A percentile compares a stretch with the other conserved stretches of the same genome.
Conservation (phyloP, 305 asterid species). For the Euphrasia arctica region DNA sequence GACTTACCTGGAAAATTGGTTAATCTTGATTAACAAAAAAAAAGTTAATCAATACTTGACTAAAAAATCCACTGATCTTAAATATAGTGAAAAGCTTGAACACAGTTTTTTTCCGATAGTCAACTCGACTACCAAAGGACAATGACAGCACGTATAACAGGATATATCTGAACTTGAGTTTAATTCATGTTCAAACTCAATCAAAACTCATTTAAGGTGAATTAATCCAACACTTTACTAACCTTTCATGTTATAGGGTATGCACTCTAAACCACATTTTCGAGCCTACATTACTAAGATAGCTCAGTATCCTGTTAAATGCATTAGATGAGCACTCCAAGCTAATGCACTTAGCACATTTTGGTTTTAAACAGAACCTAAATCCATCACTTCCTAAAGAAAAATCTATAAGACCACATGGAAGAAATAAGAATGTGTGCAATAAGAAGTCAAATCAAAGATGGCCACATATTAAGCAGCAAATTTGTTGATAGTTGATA, state of each 20-base stretch:
- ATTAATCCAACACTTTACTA: not conserved
- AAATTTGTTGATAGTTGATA: not conserved
- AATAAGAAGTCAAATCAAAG: conserved; percentile 1
- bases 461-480: not conserved
- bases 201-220: not conserved
- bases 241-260: not conserved
- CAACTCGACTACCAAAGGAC: not conserved
- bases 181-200: not conserved
- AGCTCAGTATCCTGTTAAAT: not conserved
- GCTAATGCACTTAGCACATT: conserved; percentile 2
- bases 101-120: not conserved
- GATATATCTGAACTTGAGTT: not conserved
- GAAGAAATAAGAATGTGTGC: not conserved
- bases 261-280: not conserved
- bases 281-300: not conserved
- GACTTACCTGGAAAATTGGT: not conserved
- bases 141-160: not conserved
- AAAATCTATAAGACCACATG: not conserved
- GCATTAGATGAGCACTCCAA: not conserved
- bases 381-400: not conserved
- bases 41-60: not conserved
- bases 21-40: not conserved
- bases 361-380: not conserved
- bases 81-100: not conserved
- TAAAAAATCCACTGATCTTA: not conserved